Conservation (phyloP, 148 eudicot species). For the Agrostemma githago region DNA sequence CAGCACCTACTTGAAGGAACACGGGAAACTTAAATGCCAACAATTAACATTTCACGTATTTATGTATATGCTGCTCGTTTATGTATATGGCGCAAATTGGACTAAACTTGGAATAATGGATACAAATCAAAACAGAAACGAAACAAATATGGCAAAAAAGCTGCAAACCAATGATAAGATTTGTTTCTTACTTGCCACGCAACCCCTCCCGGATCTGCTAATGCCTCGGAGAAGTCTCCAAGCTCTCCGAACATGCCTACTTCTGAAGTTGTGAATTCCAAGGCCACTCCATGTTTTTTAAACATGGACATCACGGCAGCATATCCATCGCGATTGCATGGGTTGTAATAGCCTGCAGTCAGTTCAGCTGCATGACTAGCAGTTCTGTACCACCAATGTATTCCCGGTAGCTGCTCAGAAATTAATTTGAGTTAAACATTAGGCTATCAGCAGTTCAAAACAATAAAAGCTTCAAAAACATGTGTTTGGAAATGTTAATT, state of each 20-base stretch:
- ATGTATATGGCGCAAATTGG: not conserved
- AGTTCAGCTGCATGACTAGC: conserved; percentile 96
- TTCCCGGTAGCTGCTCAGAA: conserved; percentile 65
- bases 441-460: conserved; percentile 5
- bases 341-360: conserved; percentile 88
- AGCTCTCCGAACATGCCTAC: conserved; percentile 46
- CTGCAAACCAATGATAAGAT: not conserved
- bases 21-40: not conserved
- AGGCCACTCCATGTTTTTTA: conserved; percentile 64
- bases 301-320: conserved; percentile 65
- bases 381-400: conserved; percentile 96
- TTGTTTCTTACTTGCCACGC: conserved; percentile 81
- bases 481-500: not conserved
- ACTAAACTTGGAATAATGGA: not conserved
- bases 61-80: not conserved
- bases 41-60: not conserved
- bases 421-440: conserved; percentile 19
- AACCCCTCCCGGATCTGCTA: conserved; percentile 73
- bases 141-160: not conserved
- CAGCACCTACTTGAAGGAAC: conserved; percentile 48
- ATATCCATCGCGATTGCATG: conserved; percentile 90
- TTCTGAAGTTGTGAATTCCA: conserved; percentile 62
- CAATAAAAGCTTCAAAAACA: conserved; percentile 2
- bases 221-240: conserved; percentile 51
- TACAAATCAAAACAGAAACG: not conserved